Evolutionary conservation across 306 rosid species (phyloP), one percentile per base, ranked within the genome.

Genomic region (Cucurbita argyrosperma): DNA sequence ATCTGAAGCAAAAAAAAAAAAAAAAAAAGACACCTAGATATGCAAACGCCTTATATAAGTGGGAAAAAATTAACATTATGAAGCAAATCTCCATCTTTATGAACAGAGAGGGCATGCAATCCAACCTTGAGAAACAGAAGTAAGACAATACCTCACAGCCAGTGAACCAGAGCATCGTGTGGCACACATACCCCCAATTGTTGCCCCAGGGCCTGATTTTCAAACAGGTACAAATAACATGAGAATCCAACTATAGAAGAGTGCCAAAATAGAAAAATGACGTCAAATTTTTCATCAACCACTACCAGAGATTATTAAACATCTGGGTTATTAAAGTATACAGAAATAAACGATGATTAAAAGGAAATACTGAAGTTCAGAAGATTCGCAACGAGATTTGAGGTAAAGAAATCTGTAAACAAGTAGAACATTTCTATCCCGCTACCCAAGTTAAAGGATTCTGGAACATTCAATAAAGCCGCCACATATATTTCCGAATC

Each of bases 161-260:
- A 93, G 85, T 1, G 98, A 93, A 71, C 98, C 98, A 63, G 98
- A 93, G 82, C 98, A 93, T 70, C 98, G 97, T 61, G 98, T 93
- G 65, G 98, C 96, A 79, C 98, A 93, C 98, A 93, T 93, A 74
- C 98, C 98, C 50, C 98, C 98, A 58, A 93, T 93, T 81, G 96
- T 90, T 79, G 98, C 98, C 74, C 98, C 98, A 78, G 98, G 98
- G 74, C 98, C 98, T 93, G 88, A 82, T 76, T 62, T 77, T 77
- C 23, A 74, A 30, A 68, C 70, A 83, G 61, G 70, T 26, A 21
- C 56, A 53, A 58, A 47, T 43, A 11, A 49, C 51, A 60, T 68
- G 52, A 77, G 55, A 46, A 63, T 35, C 42, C 46, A 64, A 63
- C 66, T 51, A 26, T 26, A 61, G 70, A 67, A 60, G 45, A 40